Conservation (phyloP, 768 basidiomycete genomes). For the Paxillus rubicundulus region DNA sequence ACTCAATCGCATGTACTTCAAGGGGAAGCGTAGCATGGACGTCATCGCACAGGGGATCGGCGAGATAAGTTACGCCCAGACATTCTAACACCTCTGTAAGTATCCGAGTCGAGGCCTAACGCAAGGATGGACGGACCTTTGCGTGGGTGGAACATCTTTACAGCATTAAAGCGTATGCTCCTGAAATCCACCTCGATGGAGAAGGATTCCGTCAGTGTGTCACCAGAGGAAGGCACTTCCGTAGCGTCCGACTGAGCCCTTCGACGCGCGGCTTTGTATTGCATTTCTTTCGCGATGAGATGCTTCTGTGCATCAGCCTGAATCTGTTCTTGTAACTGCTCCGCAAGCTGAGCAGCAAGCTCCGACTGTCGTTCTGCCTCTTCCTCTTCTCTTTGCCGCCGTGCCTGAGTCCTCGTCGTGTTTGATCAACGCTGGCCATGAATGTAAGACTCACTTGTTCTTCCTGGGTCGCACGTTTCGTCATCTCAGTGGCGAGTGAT, state of each 20-base stretch:
- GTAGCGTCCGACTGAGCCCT: slow-evolving; percentile 72
- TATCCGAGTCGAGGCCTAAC: neutral
- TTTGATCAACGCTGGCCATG: neutral
- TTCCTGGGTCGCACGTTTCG: slow-evolving; percentile 64
- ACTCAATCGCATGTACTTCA: slow-evolving; percentile 65
- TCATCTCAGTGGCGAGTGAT: slow-evolving; percentile 80
- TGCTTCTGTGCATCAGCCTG: slow-evolving; percentile 63
- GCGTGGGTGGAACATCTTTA: slow-evolving; percentile 72
- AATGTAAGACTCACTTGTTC: slow-evolving; percentile 47
- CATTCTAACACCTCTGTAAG: slow-evolving; percentile 41
- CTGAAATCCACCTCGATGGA: slow-evolving; percentile 52
- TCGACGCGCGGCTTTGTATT: slow-evolving; percentile 51
- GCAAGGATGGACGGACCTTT: slow-evolving; percentile 43
- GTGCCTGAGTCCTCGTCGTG: slow-evolving; percentile 38
- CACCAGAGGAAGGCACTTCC: slow-evolving; percentile 50
- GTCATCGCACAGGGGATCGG: slow-evolving; percentile 74
- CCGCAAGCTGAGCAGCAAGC: slow-evolving; percentile 49
- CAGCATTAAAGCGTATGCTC: slow-evolving; percentile 58
- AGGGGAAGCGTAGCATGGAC: slow-evolving; percentile 55
- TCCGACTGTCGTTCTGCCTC: slow-evolving; percentile 51
- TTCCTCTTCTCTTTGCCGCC: slow-evolving; percentile 53
- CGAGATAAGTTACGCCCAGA: slow-evolving; percentile 66
- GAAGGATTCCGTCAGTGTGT: slow-evolving; percentile 64
- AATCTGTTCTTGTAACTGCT: slow-evolving; percentile 64
- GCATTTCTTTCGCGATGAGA: slow-evolving; percentile 41